phyloP scores from a whole-genome alignment of 306 rosid species.

The Hippophae tibetana region DNA sequence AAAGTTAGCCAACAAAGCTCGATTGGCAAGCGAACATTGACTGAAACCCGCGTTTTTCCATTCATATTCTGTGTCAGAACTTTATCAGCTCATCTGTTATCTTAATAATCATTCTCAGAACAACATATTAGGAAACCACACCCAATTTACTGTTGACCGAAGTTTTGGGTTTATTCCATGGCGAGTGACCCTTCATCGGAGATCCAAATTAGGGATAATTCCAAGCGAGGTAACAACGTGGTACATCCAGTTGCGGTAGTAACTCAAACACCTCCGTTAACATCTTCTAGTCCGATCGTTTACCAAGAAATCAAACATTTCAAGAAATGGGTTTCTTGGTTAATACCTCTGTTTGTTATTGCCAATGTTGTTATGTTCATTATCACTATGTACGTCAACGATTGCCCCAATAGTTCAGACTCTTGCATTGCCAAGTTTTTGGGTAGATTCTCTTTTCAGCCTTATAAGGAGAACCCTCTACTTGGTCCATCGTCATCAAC shows the following conservation, averaged over 20 bases:
- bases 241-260: conserved; percentile 52
- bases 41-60: too few relatives aligned
- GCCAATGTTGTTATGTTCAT: conserved; percentile 49
- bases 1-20: too few relatives aligned
- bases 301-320: conserved; percentile 43
- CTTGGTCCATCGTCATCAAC: conserved; percentile 82
- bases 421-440: conserved; percentile 65
- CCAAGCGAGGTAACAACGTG: conserved; percentile 25
- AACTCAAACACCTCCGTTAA: conserved; percentile 17
- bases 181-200: conserved; percentile 32
- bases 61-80: too few relatives aligned
- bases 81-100: too few relatives aligned
- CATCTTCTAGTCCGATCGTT: conserved; percentile 21
- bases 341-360: conserved; percentile 52
- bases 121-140: too few relatives aligned
- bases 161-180: conserved; percentile 17
- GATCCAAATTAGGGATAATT: conserved; percentile 34
- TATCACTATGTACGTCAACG: conserved; percentile 76
- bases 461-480: conserved; percentile 83
- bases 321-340: conserved; percentile 70
- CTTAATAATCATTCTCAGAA: too few relatives aligned
- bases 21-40: too few relatives aligned
- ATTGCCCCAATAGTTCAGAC: conserved; percentile 74
- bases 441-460: conserved; percentile 82
- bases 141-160: too few relatives aligned